Percentiles rank a stretch among this genome's conserved stretches.
Conservation (phyloP, 202 grass and related monocot genomes). For the Musa balbisiana region DNA sequence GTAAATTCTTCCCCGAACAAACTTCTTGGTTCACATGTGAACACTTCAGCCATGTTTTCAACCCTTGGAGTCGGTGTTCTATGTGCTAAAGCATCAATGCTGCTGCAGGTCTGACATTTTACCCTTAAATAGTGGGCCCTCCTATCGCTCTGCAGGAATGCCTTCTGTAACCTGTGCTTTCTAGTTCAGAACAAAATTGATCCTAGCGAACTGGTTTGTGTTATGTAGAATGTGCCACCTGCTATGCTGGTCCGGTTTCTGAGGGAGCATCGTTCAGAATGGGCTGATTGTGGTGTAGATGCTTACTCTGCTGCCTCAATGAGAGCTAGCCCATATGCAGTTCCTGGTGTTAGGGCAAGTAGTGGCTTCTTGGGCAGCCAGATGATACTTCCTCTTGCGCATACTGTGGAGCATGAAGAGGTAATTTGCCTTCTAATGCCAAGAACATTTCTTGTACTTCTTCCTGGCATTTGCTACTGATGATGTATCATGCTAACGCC, state of each 20-base stretch:
- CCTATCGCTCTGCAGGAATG: not conserved
- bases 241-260: conserved; percentile 84
- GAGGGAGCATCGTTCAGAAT: conserved; percentile 93
- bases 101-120: conserved; percentile 46
- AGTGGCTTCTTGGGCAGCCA: conserved; percentile 72
- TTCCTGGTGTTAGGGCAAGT: conserved; percentile 51
- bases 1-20: conserved; percentile 78
- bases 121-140: too few relatives aligned
- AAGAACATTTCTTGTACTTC: not conserved
- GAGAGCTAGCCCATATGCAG: conserved; percentile 57
- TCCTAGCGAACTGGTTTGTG: too few relatives aligned
- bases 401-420: conserved; percentile 92
- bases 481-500: not conserved
- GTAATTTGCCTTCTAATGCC: conserved; percentile 26
- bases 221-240: conserved; percentile 75
- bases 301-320: conserved; percentile 81
- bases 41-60: conserved; percentile 49
- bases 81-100: conserved; percentile 96
- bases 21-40: conserved; percentile 58
- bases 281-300: conserved; percentile 84
- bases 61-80: conserved; percentile 59
- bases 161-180: not conserved
- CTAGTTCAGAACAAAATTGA: not conserved
- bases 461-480: conserved; percentile 1
- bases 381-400: conserved; percentile 87